Base-by-base conservation (phyloP, 805 yeast genomes). In the Saturnispora sanitii region DNA sequence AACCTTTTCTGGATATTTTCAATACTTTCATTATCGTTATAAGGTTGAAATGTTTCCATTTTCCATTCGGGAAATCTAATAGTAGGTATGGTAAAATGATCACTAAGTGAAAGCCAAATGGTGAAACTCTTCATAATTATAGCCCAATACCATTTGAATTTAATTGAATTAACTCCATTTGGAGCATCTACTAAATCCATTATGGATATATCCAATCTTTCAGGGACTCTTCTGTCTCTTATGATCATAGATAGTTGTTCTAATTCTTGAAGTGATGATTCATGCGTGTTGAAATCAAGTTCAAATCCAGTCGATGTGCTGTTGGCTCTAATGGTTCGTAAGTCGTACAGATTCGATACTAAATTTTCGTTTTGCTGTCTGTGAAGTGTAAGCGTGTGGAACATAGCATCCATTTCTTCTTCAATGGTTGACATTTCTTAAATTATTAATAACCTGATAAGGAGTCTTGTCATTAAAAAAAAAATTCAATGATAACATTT, bases 101-200 rank as follows among this genome's bases (percentile, higher is more conserved):
- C 37, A 15, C 37, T 13, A 4, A 39, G 22, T 6, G 42, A 26
- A 15, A 39, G 12, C 42, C 42, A 39, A 15, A 26, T 20, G 6
- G 18, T n/a, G 18, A 26, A 39, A 19, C 42, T 34, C 21, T 39
- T 33, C 12, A 39, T 18, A 11, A 25, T n/a, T 12, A 39, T 33
- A 8, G 42, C 35, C 42, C 42, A 39, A 33, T 27, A 39, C 42
- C 42, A 39, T 34, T 39, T 39, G 7, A 26, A 33, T 28, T 39
- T 39, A 5, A 33, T 33, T 17, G 22, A 22, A 29, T 39, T 37
- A 4, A 39, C n/a, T 4, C 37, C 42, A 12, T 33, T 15, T 4
- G 42, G 42, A 27, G 22, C 13, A 17, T 33, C 33, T 11, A 39
- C 19, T 13, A 17, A 16, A 12, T 39, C 35, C 18, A 39, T 18